A percentile compares a stretch with the other conserved stretches of the same genome.
Conservation (phyloP, 805 yeast genomes). For the Yamadazyma tumulicola region DNA sequence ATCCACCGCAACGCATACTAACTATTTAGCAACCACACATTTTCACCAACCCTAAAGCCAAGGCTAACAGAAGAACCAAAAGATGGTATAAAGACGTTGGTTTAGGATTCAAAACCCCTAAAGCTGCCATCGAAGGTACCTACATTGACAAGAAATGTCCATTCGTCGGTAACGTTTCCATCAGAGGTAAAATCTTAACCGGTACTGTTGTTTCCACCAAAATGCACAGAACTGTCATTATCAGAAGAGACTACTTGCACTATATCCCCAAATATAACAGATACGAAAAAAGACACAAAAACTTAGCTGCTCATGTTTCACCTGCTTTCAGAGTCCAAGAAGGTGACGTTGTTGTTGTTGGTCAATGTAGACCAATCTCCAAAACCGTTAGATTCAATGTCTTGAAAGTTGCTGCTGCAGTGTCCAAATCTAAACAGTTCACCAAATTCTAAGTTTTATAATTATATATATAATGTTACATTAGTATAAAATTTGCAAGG, state of each 20-base stretch:
- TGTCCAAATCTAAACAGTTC: constrained; percentile 91
- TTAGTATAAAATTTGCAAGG: constrained; percentile 1
- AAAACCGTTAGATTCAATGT: constrained; percentile 99
- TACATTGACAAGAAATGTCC: constrained; percentile 99
- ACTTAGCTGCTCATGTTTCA: constrained; percentile 98
- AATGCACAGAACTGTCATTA: constrained; percentile 99
- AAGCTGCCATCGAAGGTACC: constrained; percentile 95
- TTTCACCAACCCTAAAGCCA: constrained; percentile 99
- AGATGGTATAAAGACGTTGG: constrained; percentile 99
- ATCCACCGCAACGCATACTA: constrained; percentile 5
- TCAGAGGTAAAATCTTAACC: constrained; percentile 99
- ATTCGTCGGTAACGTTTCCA: constrained; percentile 92
- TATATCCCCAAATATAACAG: constrained; percentile 99
- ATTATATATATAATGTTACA: constrained; percentile 4
- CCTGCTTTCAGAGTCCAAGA: constrained; percentile 99
- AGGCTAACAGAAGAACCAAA: constrained; percentile 98
- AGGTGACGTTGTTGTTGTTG: constrained; percentile 99
- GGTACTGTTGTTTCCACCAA: constrained; percentile 99
- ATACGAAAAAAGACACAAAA: constrained; percentile 99
- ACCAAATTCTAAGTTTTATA: constrained; percentile 76
- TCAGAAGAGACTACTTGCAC: constrained; percentile 99
- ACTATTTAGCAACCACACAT: constrained; percentile 93
- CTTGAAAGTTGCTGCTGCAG: constrained; percentile 87
- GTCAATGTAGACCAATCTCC: constrained; percentile 99
- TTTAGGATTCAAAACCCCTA: constrained; percentile 99